phyloP scores from a whole-genome alignment of 371 early-diverging fungal species.

The Lichtheimia hyalospora region DNA sequence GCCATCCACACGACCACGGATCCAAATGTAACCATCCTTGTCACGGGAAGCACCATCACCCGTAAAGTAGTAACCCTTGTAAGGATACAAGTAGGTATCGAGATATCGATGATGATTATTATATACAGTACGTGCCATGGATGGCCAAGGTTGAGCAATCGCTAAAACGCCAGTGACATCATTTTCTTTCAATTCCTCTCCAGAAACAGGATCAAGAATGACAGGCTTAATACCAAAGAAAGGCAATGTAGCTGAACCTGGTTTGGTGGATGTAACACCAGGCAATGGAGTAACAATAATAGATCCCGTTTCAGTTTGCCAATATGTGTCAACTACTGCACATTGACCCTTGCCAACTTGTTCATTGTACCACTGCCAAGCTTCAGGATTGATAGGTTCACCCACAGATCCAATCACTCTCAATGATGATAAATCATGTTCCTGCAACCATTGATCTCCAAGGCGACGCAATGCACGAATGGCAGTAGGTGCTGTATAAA shows the following conservation, averaged over 20 bases:
- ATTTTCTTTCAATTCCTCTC: conserved; percentile 69
- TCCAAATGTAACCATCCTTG: conserved; percentile 92
- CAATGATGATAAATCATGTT: conserved; percentile 76
- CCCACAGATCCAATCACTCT: conserved; percentile 96
- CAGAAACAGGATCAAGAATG: conserved; percentile 82
- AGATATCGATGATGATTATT: conserved; percentile 88
- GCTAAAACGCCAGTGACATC: conserved; percentile 89
- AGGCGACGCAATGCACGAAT: conserved; percentile 91
- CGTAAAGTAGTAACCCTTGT: conserved; percentile 74
- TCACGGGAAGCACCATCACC: conserved; percentile 91
- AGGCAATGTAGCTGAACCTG: conserved; percentile 96
- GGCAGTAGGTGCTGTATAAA: conserved; percentile 99
- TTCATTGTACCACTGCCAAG: conserved; percentile 96
- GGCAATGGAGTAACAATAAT: conserved; percentile 92
- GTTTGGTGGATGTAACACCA: conserved; percentile 84
- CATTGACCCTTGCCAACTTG: conserved; percentile 86
- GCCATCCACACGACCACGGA: conserved; percentile 90
- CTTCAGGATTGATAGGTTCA: conserved; percentile 98
- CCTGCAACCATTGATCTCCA: conserved; percentile 81
- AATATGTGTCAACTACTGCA: conserved; percentile 96
- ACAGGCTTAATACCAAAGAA: conserved; percentile 95
- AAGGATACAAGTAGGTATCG: conserved; percentile 87
- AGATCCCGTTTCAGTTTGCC: conserved; percentile 98
- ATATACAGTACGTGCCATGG: conserved; percentile 91
- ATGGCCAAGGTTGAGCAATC: conserved; percentile 90